Conservation (phyloP, 441 rosid genomes). For the Croton setiger region DNA sequence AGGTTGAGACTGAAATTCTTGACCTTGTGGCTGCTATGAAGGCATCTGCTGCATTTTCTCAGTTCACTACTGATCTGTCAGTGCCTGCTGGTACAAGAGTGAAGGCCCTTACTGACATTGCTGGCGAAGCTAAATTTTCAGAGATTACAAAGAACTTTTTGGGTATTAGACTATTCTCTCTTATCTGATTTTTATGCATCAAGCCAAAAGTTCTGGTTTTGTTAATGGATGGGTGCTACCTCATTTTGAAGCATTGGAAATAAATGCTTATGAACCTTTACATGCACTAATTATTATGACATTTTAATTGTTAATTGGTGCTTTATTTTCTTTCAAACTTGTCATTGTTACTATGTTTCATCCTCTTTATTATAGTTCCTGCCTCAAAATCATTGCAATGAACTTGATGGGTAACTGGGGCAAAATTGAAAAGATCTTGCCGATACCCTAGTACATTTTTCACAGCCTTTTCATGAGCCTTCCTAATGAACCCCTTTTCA, state of each 20-base stretch:
- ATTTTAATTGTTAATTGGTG: background rate
- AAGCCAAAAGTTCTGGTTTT: background rate
- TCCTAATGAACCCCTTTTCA: no score
- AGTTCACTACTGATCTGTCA: conserved; percentile 73
- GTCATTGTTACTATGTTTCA: background rate
- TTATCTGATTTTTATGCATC: background rate
- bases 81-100: conserved; percentile 56
- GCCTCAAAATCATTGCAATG: background rate
- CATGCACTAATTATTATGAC: background rate
- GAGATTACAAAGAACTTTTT: conserved; percentile 68
- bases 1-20: conserved; percentile 69
- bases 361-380: background rate
- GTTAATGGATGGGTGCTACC: background rate
- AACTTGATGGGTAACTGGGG: no score
- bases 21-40: conserved; percentile 60
- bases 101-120: conserved; percentile 57
- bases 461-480: no score
- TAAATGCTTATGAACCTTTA: background rate
- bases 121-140: conserved; percentile 58
- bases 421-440: no score
- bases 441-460: no score
- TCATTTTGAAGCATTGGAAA: background rate
- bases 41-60: conserved; percentile 50
- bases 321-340: no score
- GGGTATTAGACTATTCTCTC: conserved; percentile 38